These are phyloP conservation scores for Oryza glumipatula DNA, from an alignment of 176 grass and related monocot genomes.

Conservation along the genomic window DNA sequence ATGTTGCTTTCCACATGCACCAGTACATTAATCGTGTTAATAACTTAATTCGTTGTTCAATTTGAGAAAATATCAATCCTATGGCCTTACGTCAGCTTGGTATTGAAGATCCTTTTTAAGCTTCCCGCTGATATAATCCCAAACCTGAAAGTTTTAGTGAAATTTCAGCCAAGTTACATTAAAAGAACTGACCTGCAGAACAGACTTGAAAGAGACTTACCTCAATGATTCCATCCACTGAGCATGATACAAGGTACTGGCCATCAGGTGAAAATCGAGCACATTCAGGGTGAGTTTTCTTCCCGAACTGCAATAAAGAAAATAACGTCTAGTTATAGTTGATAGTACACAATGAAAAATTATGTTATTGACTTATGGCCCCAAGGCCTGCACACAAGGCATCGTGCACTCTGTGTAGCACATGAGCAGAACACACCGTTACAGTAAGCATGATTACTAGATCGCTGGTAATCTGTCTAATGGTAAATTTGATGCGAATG, in stretches of 20 bases:
- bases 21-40: conserved; percentile 10
- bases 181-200: conserved; percentile 27
- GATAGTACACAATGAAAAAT: neutral
- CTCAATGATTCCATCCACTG: conserved; percentile 95
- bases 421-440: neutral
- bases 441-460: neutral
- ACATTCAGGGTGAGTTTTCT: conserved; percentile 99
- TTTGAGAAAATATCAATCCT: conserved; percentile 9
- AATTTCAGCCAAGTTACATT: conserved; percentile 26
- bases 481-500: too few relatives aligned
- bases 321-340: conserved; percentile 28
- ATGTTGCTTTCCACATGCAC: neutral
- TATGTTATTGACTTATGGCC: neutral
- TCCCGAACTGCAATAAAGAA: conserved; percentile 77
- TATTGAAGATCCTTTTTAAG: conserved; percentile 99
- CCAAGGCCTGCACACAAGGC: neutral
- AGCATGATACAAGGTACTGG: conserved; percentile 97
- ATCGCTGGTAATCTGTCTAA: too few relatives aligned
- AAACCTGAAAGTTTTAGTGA: conserved; percentile 64
- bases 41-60: conserved; percentile 16
- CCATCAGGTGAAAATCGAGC: conserved; percentile 98
- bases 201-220: conserved; percentile 53
- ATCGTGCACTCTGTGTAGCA: neutral
- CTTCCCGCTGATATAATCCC: conserved; percentile 98
- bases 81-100: conserved; percentile 85